Evolutionary conservation across 352 stramenopile genomes (phyloP).

Genomic region (Thalassiosira mediterranea): DNA sequence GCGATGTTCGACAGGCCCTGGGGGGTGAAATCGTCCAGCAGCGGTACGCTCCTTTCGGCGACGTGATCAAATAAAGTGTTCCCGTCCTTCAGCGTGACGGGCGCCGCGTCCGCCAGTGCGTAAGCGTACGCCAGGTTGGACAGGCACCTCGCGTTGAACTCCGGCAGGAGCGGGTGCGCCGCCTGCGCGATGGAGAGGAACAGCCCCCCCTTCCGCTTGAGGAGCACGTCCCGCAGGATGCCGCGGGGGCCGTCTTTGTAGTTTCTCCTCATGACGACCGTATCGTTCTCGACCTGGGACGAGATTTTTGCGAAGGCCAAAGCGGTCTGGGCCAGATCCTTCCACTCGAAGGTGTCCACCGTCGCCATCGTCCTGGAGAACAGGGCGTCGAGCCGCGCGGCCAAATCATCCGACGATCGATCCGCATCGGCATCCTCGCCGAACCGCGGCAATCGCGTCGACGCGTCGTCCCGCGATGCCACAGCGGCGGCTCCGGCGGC

Average conservation of each 20-base stretch:
- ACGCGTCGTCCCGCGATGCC: too few species aligned
- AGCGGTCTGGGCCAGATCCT: not conserved
- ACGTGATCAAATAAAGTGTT: slow-evolving; percentile 30
- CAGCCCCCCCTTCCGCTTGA: not conserved
- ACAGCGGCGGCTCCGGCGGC: too few species aligned
- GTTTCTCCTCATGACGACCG: not conserved
- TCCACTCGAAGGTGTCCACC: not conserved
- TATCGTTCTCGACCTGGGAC: not conserved
- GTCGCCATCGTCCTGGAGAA: not conserved
- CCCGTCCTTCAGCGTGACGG: not conserved
- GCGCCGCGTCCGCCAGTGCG: slow-evolving; percentile 22
- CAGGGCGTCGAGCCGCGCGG: too few species aligned
- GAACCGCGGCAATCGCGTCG: too few species aligned
- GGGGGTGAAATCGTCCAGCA: slow-evolving; percentile 23
- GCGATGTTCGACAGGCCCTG: slow-evolving; percentile 42
- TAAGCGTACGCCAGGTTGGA: slow-evolving; percentile 38
- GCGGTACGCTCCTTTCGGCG: slow-evolving; percentile 11
- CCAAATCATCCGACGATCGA: too few species aligned
- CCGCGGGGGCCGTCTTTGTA: too few species aligned
- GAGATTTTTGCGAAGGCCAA: slow-evolving; percentile 7
- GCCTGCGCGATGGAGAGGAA: not conserved
- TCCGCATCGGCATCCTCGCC: too few species aligned
- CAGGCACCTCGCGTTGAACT: slow-evolving; percentile 35
- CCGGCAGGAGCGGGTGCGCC: not conserved
- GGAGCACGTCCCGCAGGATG: not conserved